Conservation (phyloP, 768 basidiomycete species). For the Hysterangium stoloniferum region DNA sequence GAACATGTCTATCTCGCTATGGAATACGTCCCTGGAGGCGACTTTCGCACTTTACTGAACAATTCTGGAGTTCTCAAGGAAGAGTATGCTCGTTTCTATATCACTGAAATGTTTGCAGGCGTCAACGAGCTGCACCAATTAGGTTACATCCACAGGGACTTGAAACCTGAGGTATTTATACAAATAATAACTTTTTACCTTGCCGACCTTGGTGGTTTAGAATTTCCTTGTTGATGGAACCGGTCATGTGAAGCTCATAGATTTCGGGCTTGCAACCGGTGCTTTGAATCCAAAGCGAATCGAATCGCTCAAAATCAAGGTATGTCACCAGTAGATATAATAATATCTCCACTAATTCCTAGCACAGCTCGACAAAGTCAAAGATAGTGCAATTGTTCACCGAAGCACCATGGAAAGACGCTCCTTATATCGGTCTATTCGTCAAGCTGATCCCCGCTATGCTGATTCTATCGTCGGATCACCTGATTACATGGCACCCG, state of each 20-base stretch:
- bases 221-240: constrained; percentile 95
- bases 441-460: constrained; percentile 84
- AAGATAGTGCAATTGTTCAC: constrained; percentile 83
- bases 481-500: constrained; percentile 98
- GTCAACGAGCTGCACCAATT: constrained; percentile 94
- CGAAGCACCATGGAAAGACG: constrained; percentile 91
- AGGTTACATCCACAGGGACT: constrained; percentile 96
- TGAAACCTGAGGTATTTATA: constrained; percentile 86
- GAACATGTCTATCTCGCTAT: constrained; percentile 92
- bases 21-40: constrained; percentile 98
- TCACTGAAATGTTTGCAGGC: constrained; percentile 94
- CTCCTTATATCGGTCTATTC: constrained; percentile 88
- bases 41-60: constrained; percentile 95
- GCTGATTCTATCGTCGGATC: constrained; percentile 98
- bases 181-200: not conserved
- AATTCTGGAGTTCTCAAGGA: constrained; percentile 97
- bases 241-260: constrained; percentile 95
- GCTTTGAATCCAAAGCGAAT: constrained; percentile 91
- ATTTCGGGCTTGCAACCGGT: constrained; percentile 96
- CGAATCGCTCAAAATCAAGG: constrained; percentile 90
- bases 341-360: not conserved
- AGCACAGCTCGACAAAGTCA: constrained; percentile 85
- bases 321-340: constrained; percentile 22
- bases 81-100: constrained; percentile 94
- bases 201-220: constrained; percentile 29